Evolutionary conservation across 2,329 filamentous ascomycete species (phyloP).

Genomic region (Claviceps sp.): DNA sequence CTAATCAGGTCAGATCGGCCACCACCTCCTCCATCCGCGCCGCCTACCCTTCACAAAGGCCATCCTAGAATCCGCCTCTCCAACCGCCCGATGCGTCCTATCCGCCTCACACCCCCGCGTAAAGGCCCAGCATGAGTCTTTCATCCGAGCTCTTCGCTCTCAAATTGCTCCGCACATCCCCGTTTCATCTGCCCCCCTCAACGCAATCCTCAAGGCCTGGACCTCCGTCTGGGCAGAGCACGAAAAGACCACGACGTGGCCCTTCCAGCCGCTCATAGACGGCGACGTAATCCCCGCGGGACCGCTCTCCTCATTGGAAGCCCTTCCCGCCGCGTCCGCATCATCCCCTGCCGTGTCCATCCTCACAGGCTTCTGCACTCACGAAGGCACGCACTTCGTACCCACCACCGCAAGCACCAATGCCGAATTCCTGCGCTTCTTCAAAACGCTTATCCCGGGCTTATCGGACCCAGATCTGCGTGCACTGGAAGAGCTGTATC

Average conservation of each 20-base stretch:
- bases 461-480: slow-evolving; percentile 20
- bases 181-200: not conserved
- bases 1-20: slow-evolving; percentile 38
- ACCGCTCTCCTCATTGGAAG: slow-evolving; percentile 45
- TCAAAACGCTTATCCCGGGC: slow-evolving; percentile 44
- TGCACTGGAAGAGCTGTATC: not conserved
- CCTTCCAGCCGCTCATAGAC: slow-evolving; percentile 60
- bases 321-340: not conserved
- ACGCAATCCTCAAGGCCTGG: slow-evolving; percentile 21
- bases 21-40: slow-evolving; percentile 43
- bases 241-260: slow-evolving; percentile 35
- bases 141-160: slow-evolving; percentile 4
- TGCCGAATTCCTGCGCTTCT: slow-evolving; percentile 45
- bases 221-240: slow-evolving; percentile 30
- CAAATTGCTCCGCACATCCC: not conserved
- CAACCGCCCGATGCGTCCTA: slow-evolving; percentile 41
- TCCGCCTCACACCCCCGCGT: slow-evolving; percentile 41
- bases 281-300: slow-evolving; percentile 40
- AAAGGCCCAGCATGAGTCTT: slow-evolving; percentile 34
- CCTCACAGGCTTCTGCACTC: slow-evolving; percentile 56
- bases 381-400: slow-evolving; percentile 56
- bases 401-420: slow-evolving; percentile 32
- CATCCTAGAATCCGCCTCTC: slow-evolving; percentile 43
- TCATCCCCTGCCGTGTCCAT: slow-evolving; percentile 20
- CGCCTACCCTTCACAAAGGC: slow-evolving; percentile 37